A percentile compares a stretch with the other conserved stretches of the same genome.
phyloP scores from a whole-genome alignment of 495 filamentous ascomycete genomes.

The Lentithecium fluviatile region DNA sequence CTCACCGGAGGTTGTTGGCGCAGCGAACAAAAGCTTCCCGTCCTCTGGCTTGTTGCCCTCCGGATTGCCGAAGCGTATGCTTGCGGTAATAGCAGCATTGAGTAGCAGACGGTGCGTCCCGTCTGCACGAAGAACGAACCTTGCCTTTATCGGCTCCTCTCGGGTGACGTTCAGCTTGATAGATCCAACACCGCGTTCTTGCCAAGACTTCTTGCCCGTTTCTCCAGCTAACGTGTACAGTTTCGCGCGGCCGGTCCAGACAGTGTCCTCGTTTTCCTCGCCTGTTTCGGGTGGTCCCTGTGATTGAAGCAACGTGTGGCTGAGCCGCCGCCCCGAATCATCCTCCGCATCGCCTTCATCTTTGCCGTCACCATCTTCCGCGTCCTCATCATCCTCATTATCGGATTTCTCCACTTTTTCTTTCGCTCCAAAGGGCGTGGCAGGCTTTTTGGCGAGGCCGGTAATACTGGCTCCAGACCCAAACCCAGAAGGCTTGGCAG shows the following conservation, averaged over 20 bases:
- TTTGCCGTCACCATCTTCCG: conserved; percentile 54
- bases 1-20: conserved; percentile 10
- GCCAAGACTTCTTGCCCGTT: conserved; percentile 68
- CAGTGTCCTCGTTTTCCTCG: conserved; percentile 64
- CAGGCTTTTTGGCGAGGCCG: conserved; percentile 55
- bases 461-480: conserved; percentile 60
- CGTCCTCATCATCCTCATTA: conserved; percentile 49
- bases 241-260: conserved; percentile 69
- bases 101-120: conserved; percentile 81
- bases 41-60: conserved; percentile 6
- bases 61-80: conserved; percentile 40
- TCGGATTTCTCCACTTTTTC: conserved; percentile 49
- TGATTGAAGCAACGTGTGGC: conserved; percentile 48
- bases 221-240: conserved; percentile 61
- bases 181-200: conserved; percentile 78
- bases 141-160: conserved; percentile 38
- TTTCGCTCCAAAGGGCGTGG: conserved; percentile 68
- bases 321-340: conserved; percentile 57
- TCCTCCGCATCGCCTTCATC: background rate
- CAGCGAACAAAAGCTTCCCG: conserved; percentile 16
- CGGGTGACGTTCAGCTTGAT: conserved; percentile 68
- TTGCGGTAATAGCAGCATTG: conserved; percentile 72
- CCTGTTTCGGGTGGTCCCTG: conserved; percentile 56
- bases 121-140: conserved; percentile 86
- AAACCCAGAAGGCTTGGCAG: conserved; percentile 56